These are phyloP conservation scores for Helminthosporium solani DNA, from an alignment of 2,329 filamentous ascomycete genomes.

Conservation along the genomic window DNA sequence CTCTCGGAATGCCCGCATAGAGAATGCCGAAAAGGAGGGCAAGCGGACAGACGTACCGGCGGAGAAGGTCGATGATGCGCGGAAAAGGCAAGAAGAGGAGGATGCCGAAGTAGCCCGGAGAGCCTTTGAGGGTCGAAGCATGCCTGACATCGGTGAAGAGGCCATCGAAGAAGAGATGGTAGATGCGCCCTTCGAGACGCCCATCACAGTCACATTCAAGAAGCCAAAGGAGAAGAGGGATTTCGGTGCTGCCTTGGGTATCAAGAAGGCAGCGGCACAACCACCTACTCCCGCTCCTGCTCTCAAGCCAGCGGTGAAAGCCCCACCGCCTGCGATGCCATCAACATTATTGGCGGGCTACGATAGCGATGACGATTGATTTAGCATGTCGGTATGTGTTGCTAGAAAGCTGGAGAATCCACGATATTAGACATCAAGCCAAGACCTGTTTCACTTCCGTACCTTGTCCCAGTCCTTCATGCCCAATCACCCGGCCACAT, in stretches of 20 bases:
- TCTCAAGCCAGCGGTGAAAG: background rate
- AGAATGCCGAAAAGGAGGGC: constrained; percentile 68
- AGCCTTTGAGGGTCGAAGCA: constrained; percentile 63
- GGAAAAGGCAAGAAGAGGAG: constrained; percentile 70
- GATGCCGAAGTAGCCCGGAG: constrained; percentile 77
- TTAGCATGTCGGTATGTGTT: too few relatives aligned
- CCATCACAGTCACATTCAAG: constrained; percentile 65
- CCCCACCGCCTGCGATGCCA: background rate
- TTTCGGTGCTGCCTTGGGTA: constrained; percentile 70
- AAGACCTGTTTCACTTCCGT: too few relatives aligned
- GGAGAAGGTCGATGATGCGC: constrained; percentile 59
- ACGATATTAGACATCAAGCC: too few relatives aligned
- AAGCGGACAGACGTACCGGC: constrained; percentile 54
- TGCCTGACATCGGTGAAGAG: constrained; percentile 53
- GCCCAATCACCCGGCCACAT: too few relatives aligned
- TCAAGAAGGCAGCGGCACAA: constrained; percentile 57
- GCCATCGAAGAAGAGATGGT: constrained; percentile 52
- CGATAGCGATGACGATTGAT: constrained; percentile 3
- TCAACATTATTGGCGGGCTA: constrained; percentile 1
- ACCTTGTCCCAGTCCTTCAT: too few relatives aligned
- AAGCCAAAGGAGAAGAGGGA: constrained; percentile 88
- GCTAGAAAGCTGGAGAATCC: too few relatives aligned
- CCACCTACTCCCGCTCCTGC: background rate
- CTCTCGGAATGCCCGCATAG: constrained; percentile 83
- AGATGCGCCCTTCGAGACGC: constrained; percentile 22